A percentile compares a stretch with the other conserved stretches of the same genome.
Conservation (phyloP, 345 rosid genomes). For the Eucalyptus erythrocorys region DNA sequence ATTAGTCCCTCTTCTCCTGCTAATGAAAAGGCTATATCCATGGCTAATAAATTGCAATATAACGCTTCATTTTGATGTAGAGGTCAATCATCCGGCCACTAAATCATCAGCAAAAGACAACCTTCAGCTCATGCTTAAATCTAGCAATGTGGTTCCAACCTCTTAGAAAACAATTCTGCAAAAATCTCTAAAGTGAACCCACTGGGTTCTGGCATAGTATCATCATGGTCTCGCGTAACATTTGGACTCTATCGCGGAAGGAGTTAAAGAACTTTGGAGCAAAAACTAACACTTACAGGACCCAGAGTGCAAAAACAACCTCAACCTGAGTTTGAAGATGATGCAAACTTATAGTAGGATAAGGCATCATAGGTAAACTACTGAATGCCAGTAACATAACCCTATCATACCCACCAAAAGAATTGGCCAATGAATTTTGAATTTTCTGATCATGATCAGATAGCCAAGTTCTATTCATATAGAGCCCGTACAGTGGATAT, state of each 20-base stretch:
- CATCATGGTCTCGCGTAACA: not conserved
- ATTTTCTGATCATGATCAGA: not conserved
- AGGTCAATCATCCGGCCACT: not conserved
- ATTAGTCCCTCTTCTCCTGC: too few relatives aligned
- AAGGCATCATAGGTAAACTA: not conserved
- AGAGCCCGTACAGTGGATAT: not conserved
- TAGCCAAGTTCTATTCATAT: not conserved
- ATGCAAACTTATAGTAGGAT: not conserved
- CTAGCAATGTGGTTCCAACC: not conserved
- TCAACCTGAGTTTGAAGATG: not conserved
- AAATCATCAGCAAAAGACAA: not conserved
- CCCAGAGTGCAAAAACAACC: not conserved
- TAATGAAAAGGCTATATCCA: too few relatives aligned
- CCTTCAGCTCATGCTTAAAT: not conserved
- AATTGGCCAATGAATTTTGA: not conserved
- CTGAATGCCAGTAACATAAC: not conserved
- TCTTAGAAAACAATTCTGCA: not conserved
- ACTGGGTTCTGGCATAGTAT: not conserved
- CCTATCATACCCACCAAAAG: not conserved
- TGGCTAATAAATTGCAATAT: not conserved
- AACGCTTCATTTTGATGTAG: not conserved
- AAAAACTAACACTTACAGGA: not conserved
- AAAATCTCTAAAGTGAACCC: not conserved
- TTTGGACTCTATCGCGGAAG: not conserved
- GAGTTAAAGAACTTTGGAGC: not conserved